Evolutionary conservation across 2,329 filamentous ascomycete genomes (phyloP), one percentile per base, ranked within the genome.

Genomic region (Phialemoniopsis sp.): DNA sequence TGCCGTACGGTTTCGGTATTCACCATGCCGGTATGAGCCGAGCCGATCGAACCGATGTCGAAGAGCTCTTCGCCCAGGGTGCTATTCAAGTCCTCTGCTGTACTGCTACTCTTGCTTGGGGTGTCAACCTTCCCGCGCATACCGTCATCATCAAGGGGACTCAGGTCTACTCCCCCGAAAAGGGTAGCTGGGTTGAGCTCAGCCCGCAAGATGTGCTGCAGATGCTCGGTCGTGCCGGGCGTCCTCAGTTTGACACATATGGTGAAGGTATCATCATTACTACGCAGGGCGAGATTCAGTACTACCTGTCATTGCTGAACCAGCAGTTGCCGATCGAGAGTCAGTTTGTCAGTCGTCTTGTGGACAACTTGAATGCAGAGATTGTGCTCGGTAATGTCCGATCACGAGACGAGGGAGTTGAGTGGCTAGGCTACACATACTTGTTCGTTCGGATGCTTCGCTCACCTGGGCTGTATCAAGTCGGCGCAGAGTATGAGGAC

Each of bases 111-210:
- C 73, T 98, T 38, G 93, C 93, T 17, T 98, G 93, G 93, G 93
- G 93, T 80, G 93, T 98, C 58, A 98, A 98, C 63, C 68, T 98
- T 57, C 93, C 93, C 5, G 93, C 93, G 3, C 93, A 98, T 57
- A 97, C 93, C 1, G 93, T 98, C 55, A 91, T 98, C 57, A 98
- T 98, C 71, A 98, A 98, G 66, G 93, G 93, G 40, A 98, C 93
- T 1, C 89, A 95, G 57, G 85, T 98, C 15, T 98, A 98, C 66
- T 97, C 93, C 0, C 93, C 93, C 1, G 93, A 98, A 60, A 97
- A 96, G 69, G 93, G 93, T 69, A 93, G 87, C 62, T 98, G 93
- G 91, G 90, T 98, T 15, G 94, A 98, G 60, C 67, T 98, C 39
- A 96, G 90, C 56, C 93, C 93, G 12, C 93, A 98, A 60, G 93